These are phyloP conservation scores for Geoglossum cookeanum DNA, from an alignment of 2,329 filamentous ascomycete species.

Conservation along the genomic window DNA sequence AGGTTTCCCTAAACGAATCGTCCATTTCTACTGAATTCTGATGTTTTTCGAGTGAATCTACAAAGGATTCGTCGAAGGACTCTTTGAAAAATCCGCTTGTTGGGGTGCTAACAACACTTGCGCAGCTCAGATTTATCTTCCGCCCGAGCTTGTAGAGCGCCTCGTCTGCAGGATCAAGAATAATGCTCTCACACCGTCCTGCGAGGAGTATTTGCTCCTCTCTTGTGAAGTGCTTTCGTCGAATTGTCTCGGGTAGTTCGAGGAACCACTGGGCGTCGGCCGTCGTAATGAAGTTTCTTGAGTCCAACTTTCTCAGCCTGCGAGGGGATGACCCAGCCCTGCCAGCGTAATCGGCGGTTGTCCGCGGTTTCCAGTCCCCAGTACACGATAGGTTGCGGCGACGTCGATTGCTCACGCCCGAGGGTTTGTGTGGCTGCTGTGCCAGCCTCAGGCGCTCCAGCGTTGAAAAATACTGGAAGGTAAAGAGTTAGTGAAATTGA, in stretches of 20 bases:
- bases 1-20: conserved; percentile 44
- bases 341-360: conserved; percentile 14
- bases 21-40: conserved; percentile 19
- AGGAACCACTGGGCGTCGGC: conserved; percentile 49
- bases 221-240: conserved; percentile 46
- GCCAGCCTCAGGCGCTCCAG: conserved; percentile 50
- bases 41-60: neutral
- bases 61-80: neutral
- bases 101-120: neutral
- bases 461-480: conserved; percentile 48
- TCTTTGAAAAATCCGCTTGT: neutral
- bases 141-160: conserved; percentile 26
- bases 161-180: conserved; percentile 39
- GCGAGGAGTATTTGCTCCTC: conserved; percentile 50
- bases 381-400: neutral
- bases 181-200: conserved; percentile 31
- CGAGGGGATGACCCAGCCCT: conserved; percentile 6
- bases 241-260: conserved; percentile 52
- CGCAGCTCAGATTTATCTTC: neutral
- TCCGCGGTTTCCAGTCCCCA: conserved; percentile 6
- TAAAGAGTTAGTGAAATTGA: conserved; percentile 2
- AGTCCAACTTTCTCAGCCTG: conserved; percentile 17
- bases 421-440: conserved; percentile 20
- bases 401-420: neutral
- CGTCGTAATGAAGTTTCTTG: conserved; percentile 23